A percentile compares a stretch with the other conserved stretches of the same genome.
phyloP scores from a whole-genome alignment of 108 stramenopile genomes.

The Aurantiochytrium sp. region DNA sequence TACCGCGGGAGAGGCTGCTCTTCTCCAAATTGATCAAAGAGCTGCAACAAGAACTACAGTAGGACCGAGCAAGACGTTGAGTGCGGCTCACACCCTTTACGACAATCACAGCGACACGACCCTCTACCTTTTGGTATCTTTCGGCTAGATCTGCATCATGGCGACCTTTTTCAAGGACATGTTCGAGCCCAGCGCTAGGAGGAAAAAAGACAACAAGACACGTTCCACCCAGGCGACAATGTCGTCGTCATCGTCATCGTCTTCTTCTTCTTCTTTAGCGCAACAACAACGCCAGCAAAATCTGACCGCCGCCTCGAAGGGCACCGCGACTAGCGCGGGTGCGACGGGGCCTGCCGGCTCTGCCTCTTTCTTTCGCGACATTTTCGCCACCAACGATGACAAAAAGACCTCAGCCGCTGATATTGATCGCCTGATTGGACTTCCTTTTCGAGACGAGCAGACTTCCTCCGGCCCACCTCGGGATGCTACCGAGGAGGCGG shows the following conservation, averaged over 20 bases:
- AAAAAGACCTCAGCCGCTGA: neutral
- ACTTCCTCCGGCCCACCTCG: neutral
- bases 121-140: too few species aligned
- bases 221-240: neutral
- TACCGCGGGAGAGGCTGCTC: too few species aligned
- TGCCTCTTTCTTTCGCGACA: neutral
- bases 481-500: neutral
- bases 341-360: neutral
- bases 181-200: neutral
- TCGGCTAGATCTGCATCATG: neutral
- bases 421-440: neutral
- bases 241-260: neutral
- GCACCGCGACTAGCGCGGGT: neutral
- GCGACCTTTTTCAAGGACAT: slow-evolving; percentile 12
- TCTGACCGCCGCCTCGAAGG: neutral
- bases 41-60: too few species aligned
- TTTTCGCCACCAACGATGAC: neutral
- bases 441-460: neutral
- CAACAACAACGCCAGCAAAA: neutral
- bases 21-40: too few species aligned
- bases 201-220: neutral
- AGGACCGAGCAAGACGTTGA: too few species aligned
- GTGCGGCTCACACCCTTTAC: too few species aligned
- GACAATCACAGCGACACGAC: too few species aligned
- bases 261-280: too few species aligned